Conservation (phyloP, 345 rosid genomes). For the Syzygium grande region DNA sequence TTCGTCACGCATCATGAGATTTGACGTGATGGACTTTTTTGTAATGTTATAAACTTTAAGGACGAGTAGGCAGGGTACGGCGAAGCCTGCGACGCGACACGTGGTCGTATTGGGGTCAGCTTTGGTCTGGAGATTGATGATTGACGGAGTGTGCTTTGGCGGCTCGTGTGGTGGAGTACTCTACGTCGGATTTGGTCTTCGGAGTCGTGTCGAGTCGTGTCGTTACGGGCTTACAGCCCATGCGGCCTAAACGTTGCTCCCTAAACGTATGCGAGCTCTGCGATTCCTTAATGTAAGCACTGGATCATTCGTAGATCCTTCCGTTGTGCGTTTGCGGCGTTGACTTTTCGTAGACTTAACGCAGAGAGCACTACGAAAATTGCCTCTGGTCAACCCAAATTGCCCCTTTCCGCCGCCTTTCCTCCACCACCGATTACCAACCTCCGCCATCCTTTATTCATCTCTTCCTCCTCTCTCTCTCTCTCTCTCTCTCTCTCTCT, state of each 20-base stretch:
- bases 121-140: too few relatives aligned
- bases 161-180: neutral
- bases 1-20: neutral
- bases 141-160: neutral
- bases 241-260: neutral
- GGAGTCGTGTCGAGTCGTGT: neutral
- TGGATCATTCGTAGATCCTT: neutral
- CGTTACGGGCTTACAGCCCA: neutral
- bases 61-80: too few relatives aligned
- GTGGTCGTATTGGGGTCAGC: too few relatives aligned
- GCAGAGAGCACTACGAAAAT: too few relatives aligned
- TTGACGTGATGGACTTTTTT: neutral
- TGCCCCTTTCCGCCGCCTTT: neutral
- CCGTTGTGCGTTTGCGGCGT: neutral
- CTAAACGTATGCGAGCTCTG: neutral
- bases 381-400: neutral
- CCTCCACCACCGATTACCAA: neutral
- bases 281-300: neutral
- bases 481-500: neutral
- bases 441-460: slow-evolving; percentile 1
- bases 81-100: too few relatives aligned
- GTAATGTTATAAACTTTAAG: neutral
- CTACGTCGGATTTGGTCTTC: neutral
- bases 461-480: too few relatives aligned
- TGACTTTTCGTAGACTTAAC: too few relatives aligned